Evolutionary conservation across 768 basidiomycete genomes (phyloP).

Genomic region (Lactarius pseudohatsudake): DNA sequence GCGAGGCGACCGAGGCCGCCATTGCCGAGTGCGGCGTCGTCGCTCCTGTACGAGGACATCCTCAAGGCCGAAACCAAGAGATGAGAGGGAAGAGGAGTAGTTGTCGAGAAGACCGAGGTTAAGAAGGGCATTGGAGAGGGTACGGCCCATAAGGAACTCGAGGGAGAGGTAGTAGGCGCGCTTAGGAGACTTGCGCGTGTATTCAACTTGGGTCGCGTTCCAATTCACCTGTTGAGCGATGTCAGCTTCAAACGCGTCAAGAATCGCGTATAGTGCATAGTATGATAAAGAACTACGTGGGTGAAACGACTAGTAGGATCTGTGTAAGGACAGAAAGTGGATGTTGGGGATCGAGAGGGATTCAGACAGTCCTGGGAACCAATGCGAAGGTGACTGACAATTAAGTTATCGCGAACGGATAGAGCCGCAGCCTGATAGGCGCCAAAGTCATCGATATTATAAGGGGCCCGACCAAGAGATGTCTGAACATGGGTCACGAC

Average conservation of each 20-base stretch:
- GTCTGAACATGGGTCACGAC: slow-evolving; percentile 85
- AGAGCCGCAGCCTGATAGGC: slow-evolving; percentile 92
- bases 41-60: slow-evolving; percentile 86
- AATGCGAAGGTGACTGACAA: slow-evolving; percentile 47
- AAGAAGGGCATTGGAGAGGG: slow-evolving; percentile 77
- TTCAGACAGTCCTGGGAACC: slow-evolving; percentile 7
- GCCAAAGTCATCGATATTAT: slow-evolving; percentile 82
- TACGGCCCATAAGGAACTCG: slow-evolving; percentile 87
- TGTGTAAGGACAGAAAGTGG: background rate
- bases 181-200: slow-evolving; percentile 82
- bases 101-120: slow-evolving; percentile 83
- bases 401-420: slow-evolving; percentile 82
- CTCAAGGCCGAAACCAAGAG: slow-evolving; percentile 89
- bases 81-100: slow-evolving; percentile 62
- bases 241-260: slow-evolving; percentile 8
- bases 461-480: slow-evolving; percentile 85
- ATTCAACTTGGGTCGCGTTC: slow-evolving; percentile 77
- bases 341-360: background rate
- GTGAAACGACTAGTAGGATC: background rate
- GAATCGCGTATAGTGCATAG: background rate
- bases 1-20: slow-evolving; percentile 95
- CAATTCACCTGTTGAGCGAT: slow-evolving; percentile 60
- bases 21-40: slow-evolving; percentile 92
- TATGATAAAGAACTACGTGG: background rate
- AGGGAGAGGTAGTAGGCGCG: slow-evolving; percentile 94